Evolutionary conservation across 129 eudicot species (phyloP), one percentile per base, ranked within the genome.

Genomic region (Arctium lappa): DNA sequence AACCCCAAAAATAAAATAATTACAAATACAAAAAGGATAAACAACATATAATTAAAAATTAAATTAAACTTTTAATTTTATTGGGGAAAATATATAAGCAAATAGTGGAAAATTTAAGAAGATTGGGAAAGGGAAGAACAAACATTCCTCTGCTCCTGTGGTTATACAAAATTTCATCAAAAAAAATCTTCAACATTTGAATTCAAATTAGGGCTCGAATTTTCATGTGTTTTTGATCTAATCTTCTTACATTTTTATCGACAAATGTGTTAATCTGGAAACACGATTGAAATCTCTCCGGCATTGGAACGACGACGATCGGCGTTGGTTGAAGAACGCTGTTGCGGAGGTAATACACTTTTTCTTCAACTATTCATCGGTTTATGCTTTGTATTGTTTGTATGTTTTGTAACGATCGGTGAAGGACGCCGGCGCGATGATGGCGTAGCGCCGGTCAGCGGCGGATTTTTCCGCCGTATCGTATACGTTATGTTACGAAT

Each of bases 131-230:
- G 72, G 80, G 38, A 44, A 84, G 80, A 79, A 77, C 87, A 79
- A 46, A 84, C 87, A 84, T 84, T 83, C 87, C 80, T 84, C 87
- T 84, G 87, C 84, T 84, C 76, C 22, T 73, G 44, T 73, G 79
- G 44, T 84, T 77, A 65, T 79, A 65, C 22, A 4, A 37, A 33
- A 72, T 84, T 79, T 73, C 87, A 71, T n/a, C 22, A 66, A 46
- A 42, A 65, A 60, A 16, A 1, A 4, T 83, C 73, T 83, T 77
- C 74, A 72, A 42, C 53, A 46, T 83, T 76, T 69, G 62, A 76
- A 42, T n/a, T 22, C 22, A 83, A 48, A 60, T 1, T 60, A 39
- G 13, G 68, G 6, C 68, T 78, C 50, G 65, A 77, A 5, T 15
- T 50, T 53, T 6, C 9, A 79, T 9, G 9, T 74, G 36, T 56